Conservation (phyloP, 257 asterid species). For the Gentiana straminea region DNA sequence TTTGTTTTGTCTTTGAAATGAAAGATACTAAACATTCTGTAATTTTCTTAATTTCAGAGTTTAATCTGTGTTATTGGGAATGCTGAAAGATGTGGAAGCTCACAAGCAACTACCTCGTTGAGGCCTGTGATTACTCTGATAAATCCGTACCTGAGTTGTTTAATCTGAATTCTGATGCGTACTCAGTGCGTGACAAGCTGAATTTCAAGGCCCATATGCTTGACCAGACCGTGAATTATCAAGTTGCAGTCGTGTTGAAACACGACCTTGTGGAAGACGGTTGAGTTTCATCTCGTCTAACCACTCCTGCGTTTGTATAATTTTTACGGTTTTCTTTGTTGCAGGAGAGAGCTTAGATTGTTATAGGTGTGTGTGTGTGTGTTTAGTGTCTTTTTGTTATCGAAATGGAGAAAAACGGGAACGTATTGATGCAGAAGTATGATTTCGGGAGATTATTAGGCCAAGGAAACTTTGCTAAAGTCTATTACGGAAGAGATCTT, state of each 20-base stretch:
- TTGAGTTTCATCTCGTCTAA: constrained; percentile 13
- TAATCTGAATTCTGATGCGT: constrained; percentile 13
- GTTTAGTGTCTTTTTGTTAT: too few species aligned
- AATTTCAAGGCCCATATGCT: constrained; percentile 19
- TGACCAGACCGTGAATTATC: constrained; percentile 12
- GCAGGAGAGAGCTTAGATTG: constrained; percentile 19
- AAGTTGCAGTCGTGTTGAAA: constrained; percentile 16
- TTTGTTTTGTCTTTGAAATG: too few species aligned
- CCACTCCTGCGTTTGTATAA: constrained; percentile 18
- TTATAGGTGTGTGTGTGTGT: constrained; percentile 5
- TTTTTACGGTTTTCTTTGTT: not conserved
- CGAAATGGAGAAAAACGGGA: constrained; percentile 42
- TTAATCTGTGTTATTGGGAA: constrained; percentile 20
- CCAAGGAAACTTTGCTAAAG: constrained; percentile 78
- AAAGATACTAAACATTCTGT: too few species aligned
- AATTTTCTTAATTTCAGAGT: too few species aligned
- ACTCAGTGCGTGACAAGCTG: constrained; percentile 1
- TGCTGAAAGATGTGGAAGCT: constrained; percentile 43
- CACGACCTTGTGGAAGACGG: constrained; percentile 19
- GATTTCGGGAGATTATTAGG: constrained; percentile 79
- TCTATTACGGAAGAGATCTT: constrained; percentile 56
- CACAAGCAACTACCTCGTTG: constrained; percentile 12
- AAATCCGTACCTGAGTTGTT: constrained; percentile 10
- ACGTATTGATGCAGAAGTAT: constrained; percentile 54
- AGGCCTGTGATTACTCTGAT: constrained; percentile 9